Percentiles rank a stretch among this genome's conserved stretches.
Evolutionary conservation across 176 grass and related monocot genomes (phyloP).

Genomic region (Saccharum officinarum): DNA sequence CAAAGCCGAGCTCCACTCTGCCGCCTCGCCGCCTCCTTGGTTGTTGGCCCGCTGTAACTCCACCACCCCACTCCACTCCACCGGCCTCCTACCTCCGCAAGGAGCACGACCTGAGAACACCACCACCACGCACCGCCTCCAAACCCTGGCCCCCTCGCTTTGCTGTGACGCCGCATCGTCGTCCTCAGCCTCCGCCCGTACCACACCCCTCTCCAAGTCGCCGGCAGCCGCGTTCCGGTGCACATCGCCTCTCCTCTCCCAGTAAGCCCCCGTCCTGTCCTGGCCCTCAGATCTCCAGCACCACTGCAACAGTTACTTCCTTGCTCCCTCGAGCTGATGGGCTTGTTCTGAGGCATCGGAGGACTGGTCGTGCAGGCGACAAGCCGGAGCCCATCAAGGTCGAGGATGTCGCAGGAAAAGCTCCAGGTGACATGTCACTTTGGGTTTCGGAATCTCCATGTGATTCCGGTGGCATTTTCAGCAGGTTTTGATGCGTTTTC

Average conservation of each 20-base stretch:
- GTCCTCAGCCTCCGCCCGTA: not conserved
- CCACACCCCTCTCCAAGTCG: not conserved
- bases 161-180: conserved; percentile 18
- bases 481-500: not conserved
- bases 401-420: conserved; percentile 50
- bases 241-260: conserved; percentile 14
- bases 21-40: too few species aligned
- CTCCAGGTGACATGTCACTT: conserved; percentile 28
- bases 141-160: conserved; percentile 30
- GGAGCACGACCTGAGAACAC: conserved; percentile 43
- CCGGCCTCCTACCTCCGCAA: not conserved
- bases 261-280: not conserved
- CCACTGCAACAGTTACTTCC: too few species aligned
- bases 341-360: not conserved
- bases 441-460: not conserved
- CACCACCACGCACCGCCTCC: conserved; percentile 22
- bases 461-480: not conserved
- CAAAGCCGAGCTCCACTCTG: too few species aligned
- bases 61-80: not conserved
- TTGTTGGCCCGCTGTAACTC: too few species aligned
- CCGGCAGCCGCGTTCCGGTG: not conserved
- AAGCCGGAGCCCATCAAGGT: conserved; percentile 34
- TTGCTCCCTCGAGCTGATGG: not conserved
- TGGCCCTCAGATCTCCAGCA: not conserved
- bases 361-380: conserved; percentile 20